Evolutionary conservation across 2,329 filamentous ascomycete species (phyloP).

Genomic region (Fusarium sp.): DNA sequence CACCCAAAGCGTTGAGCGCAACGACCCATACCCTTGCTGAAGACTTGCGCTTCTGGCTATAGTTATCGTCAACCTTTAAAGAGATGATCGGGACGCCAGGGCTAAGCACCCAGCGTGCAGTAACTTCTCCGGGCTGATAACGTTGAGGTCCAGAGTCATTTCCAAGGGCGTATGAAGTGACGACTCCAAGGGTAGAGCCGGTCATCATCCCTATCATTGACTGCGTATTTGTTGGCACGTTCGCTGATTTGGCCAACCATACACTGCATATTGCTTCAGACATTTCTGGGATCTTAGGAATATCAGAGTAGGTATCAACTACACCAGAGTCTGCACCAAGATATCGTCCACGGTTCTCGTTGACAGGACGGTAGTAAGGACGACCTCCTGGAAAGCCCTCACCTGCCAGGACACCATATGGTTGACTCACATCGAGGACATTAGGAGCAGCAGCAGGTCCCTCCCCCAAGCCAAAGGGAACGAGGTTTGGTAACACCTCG

Average conservation of each 20-base stretch:
- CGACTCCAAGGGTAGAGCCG: constrained; percentile 84
- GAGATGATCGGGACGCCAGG: constrained; percentile 92
- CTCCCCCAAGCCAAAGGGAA: constrained; percentile 81
- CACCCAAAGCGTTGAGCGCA: constrained; percentile 91
- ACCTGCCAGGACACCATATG: constrained; percentile 84
- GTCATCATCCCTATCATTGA: constrained; percentile 85
- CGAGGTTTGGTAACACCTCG: constrained; percentile 79
- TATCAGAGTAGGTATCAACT: constrained; percentile 74
- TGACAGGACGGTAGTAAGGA: constrained; percentile 79
- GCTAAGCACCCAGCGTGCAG: constrained; percentile 88
- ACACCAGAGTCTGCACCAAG: constrained; percentile 72
- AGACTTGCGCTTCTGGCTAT: constrained; percentile 76
- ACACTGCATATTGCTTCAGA: constrained; percentile 80
- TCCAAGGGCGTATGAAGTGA: constrained; percentile 85
- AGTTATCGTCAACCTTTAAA: constrained; percentile 85
- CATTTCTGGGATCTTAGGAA: constrained; percentile 79
- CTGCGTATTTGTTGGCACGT: constrained; percentile 77
- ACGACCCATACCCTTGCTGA: constrained; percentile 87
- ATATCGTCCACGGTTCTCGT: constrained; percentile 82
- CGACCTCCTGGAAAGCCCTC: constrained; percentile 89
- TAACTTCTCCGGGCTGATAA: constrained; percentile 80
- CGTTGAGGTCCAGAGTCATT: constrained; percentile 68
- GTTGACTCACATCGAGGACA: constrained; percentile 89
- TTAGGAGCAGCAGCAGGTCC: constrained; percentile 85
- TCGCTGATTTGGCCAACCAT: constrained; percentile 88